Evolutionary conservation across 116 monocot species (phyloP), one percentile per base, ranked within the genome.

Genomic region (Phalaenopsis hybrid): DNA sequence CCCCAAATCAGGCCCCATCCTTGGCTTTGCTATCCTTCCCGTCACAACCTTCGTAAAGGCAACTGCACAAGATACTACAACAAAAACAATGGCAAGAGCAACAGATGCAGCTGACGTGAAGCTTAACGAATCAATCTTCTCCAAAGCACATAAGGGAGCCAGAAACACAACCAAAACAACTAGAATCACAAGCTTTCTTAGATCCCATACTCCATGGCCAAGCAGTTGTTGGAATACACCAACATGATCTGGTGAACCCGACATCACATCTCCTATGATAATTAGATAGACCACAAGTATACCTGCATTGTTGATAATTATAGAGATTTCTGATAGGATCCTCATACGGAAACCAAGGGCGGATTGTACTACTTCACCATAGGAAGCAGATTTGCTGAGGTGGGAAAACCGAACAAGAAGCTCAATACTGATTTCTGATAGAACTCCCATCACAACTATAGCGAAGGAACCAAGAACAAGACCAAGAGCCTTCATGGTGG

Each of bases 241-340:
- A n/a, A 83, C 79, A 52, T 97, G 97, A 52, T 87, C 65, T 2
- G 74, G 8, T 20, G 93, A 90, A 6, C 97, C 97, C 0, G 95
- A 97, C 90, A 97, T 89, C 34, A 97, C 97, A 75, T 95, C 97
- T 2, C 94, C 94, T 8, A 94, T 90, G 59, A 96, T 87, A n/a
- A 94, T 90, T 34, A 92, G 17, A 78, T 96, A 96, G 16, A 96
- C 96, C 5, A 94, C 89, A 10, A 96, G 89, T 79, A 94, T 57
- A 4, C 96, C 96, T 1, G 91, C 89, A 73, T 96, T 96, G 85
- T 94, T 94, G 75, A 96, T 33, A 6, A 96, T 85, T 61, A 96
- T 88, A 84, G 94, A 92, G 59, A 94, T 80, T 78, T 96, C 94
- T 1, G 92, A 85, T 2, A 96, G 17, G 8, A 92, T 78, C 79